Evolutionary conservation across 306 rosid species (phyloP), one percentile per base, ranked within the genome.

Genomic region (Sechiopsis laciniata): DNA sequence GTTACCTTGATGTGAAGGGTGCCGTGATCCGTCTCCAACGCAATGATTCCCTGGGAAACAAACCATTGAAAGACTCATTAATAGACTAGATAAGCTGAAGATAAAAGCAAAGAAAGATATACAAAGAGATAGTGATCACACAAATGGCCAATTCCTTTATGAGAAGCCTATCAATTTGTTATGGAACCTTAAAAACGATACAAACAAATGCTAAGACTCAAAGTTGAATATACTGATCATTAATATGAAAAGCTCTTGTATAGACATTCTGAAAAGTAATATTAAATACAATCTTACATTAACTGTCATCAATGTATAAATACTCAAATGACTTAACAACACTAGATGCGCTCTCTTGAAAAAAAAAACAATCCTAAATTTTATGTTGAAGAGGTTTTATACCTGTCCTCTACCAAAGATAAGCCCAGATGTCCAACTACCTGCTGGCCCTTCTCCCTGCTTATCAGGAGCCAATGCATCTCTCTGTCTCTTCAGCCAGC

Each of bases 401-500:
- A 94, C 99, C 92, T 87, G 90, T 85, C 94, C 96, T 81, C 84
- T 85, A 24, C 97, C 98, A 72, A 88, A 94, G 71, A 94, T 86
- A 81, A 94, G 76, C 76, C 98, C 98, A 72, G 98, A 94, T 82
- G 94, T 94, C 98, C 98, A 94, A 66, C 72, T 76, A 81, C 79
- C 80, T 74, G 53, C 32, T 60, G 73, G 81, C 73, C 85, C 89
- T 40, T 50, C 66, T 8, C 84, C 89, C 80, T 87, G 94, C 63
- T 71, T 80, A 52, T 85, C 87, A 68, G 98, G 98, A 68, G 86
- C 82, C 80, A 88, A 82, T 73, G 79, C 76, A 71, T 94, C 97
- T 84, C 85, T 90, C 79, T 94, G 97, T 75, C 90, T 94, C 96
- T 94, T 94, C 92, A 94, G 81, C 98, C 99, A 94, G 86, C 99